Evolutionary conservation across 306 rosid species (phyloP), one percentile per base, ranked within the genome.

Genomic region (Alnus rubra): DNA sequence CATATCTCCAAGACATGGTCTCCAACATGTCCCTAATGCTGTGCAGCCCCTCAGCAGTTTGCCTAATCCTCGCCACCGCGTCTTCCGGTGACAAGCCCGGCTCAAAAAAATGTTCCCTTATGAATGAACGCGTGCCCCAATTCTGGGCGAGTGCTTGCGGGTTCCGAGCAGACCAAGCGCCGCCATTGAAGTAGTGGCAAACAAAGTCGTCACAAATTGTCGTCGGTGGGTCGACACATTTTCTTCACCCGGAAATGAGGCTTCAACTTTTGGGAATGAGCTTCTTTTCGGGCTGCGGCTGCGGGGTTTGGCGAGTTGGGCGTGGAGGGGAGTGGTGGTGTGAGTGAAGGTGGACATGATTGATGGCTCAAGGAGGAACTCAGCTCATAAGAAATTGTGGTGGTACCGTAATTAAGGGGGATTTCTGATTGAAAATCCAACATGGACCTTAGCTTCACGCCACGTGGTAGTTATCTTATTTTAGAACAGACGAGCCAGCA

Each of bases 1-100:
- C 91, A 47, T 95, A 94, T 85, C 97, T 92, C 98, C 98, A 94
- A 13, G 97, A 82, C 95, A 91, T 88, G 37, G 82, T 88, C 56
- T 95, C 98, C 82, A 95, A 72, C 89, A 88, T 90, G 49, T 94
- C 95, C 80, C 98, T 87, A 1, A 94, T 85, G 80, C 90, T 84
- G 33, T 90, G 98, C 0, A 95, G 74, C 60, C 98, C 98, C 73
- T 95, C 97, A 1, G 97, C 94, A 0, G 98, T 95, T 58, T 92
- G 97, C 76, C 74, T 95, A 33, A 95, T 95, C 69, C 98, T 80
- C 0, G 85, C 92, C 78, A 87, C 98, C 0, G 98, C 93, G 23
- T 95, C 98, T 33, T 91, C 98, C 2, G 97, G 92, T 0, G 97
- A 88, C 35, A 95, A 31, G 6, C 92, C 97, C 0, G 97, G 91